A percentile compares a stretch with the other conserved stretches of the same genome.
Evolutionary conservation across 2,329 filamentous ascomycete genomes (phyloP).

Genomic region (Ascosphaera pollenicola): DNA sequence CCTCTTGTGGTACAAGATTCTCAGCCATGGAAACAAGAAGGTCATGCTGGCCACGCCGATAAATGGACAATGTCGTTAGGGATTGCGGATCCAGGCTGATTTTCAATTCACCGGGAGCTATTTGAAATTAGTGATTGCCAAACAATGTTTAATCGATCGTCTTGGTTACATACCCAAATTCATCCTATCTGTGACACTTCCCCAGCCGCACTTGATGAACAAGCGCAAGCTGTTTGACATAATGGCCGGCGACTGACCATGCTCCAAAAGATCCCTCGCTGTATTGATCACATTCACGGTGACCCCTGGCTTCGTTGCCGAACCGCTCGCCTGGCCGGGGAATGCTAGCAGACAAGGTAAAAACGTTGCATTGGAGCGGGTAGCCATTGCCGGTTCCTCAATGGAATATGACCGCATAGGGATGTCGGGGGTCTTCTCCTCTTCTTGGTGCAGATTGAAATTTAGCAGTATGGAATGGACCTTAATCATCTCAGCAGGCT

Average conservation of each 20-base stretch:
- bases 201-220: conserved; percentile 51
- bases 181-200: conserved; percentile 61
- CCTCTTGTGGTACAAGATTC: conserved; percentile 37
- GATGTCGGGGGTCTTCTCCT: conserved; percentile 49
- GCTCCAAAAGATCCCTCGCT: conserved; percentile 31
- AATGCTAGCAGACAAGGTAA: neutral
- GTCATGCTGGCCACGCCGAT: conserved; percentile 55
- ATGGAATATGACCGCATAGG: conserved; percentile 44
- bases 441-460: conserved; percentile 42
- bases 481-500: conserved; percentile 45
- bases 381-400: conserved; percentile 22
- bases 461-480: conserved; percentile 56
- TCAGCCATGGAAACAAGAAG: conserved; percentile 56
- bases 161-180: conserved; percentile 35
- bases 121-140: conserved; percentile 5
- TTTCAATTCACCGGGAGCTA: conserved; percentile 47
- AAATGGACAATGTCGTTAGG: conserved; percentile 39
- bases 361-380: conserved; percentile 3
- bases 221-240: conserved; percentile 57
- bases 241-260: conserved; percentile 42
- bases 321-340: neutral
- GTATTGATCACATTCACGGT: conserved; percentile 42
- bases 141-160: neutral
- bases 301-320: conserved; percentile 4
- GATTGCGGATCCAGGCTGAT: conserved; percentile 41